Percentiles rank a stretch among this genome's conserved stretches.
These are phyloP conservation scores for Porphyra umbilicalis DNA, from an alignment of 31 red algal genomes.

Conservation along the genomic window DNA sequence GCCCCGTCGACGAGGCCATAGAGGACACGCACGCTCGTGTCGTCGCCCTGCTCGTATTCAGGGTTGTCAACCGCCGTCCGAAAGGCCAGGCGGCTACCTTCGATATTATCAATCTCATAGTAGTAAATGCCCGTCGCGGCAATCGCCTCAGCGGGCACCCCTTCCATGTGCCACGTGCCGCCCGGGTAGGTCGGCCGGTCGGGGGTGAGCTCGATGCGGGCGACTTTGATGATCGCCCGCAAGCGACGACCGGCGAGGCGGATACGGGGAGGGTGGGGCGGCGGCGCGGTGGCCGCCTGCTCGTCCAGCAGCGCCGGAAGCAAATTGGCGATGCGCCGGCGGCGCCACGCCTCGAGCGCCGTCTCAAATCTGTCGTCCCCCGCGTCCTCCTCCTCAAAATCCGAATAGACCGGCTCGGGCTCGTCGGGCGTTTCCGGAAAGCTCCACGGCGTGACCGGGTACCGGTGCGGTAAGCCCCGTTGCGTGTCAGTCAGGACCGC, in stretches of 20 bases:
- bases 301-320: background rate
- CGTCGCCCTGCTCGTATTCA: background rate
- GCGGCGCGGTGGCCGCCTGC: background rate
- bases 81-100: background rate
- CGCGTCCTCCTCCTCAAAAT: background rate
- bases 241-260: background rate
- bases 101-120: background rate
- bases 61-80: background rate
- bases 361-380: background rate
- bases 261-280: background rate
- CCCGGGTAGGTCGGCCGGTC: background rate
- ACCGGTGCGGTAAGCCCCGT: background rate
- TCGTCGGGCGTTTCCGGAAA: background rate
- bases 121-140: constrained; percentile 4
- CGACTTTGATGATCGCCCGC: background rate
- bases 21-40: background rate
- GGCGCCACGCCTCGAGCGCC: background rate
- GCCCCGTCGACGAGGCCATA: background rate
- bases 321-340: background rate
- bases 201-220: background rate
- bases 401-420: too few relatives aligned
- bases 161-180: background rate
- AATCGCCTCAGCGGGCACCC: background rate
- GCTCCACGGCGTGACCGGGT: background rate
- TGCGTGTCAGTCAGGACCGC: background rate